Conservation (phyloP, 108 stramenopile species). For the Cylindrotheca fusiformis region DNA sequence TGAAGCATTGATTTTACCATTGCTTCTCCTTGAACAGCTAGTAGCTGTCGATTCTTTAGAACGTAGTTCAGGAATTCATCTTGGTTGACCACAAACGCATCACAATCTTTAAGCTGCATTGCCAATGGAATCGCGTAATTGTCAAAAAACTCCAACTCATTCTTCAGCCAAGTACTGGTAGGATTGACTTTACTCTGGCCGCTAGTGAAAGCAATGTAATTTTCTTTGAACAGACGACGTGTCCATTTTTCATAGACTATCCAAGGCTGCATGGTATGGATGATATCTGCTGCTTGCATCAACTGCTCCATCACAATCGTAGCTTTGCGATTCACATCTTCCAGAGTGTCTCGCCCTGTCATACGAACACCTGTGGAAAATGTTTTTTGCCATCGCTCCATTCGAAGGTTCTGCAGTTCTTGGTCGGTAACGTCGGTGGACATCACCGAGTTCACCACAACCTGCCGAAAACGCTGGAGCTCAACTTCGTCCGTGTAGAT, state of each 20-base stretch:
- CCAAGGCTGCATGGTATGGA: conserved; percentile 54
- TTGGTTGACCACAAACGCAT: conserved; percentile 29
- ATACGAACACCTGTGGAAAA: conserved; percentile 1
- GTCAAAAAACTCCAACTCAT: conserved; percentile 49
- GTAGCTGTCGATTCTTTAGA: conserved; percentile 28
- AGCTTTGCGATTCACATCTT: conserved; percentile 32
- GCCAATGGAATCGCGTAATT: conserved; percentile 47
- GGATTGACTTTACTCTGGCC: conserved; percentile 25
- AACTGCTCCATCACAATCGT: conserved; percentile 46
- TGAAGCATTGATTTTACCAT: conserved; percentile 8
- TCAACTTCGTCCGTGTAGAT: conserved; percentile 30
- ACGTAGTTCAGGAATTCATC: conserved; percentile 40
- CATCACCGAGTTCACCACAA: conserved; percentile 39
- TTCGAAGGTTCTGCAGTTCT: conserved; percentile 20
- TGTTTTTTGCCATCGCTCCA: conserved; percentile 19
- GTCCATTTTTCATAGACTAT: conserved; percentile 45
- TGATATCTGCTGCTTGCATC: conserved; percentile 45
- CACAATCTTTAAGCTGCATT: conserved; percentile 43
- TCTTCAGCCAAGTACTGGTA: conserved; percentile 29
- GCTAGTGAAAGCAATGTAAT: conserved; percentile 19
- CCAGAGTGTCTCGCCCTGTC: not conserved
- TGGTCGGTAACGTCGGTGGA: conserved; percentile 16
- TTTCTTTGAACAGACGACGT: conserved; percentile 29
- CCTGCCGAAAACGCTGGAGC: conserved; percentile 34
- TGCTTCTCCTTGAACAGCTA: conserved; percentile 6